A percentile compares a stretch with the other conserved stretches of the same genome.
Evolutionary conservation across 2,329 filamentous ascomycete genomes (phyloP).

Genomic region (Calonectria crousiana): DNA sequence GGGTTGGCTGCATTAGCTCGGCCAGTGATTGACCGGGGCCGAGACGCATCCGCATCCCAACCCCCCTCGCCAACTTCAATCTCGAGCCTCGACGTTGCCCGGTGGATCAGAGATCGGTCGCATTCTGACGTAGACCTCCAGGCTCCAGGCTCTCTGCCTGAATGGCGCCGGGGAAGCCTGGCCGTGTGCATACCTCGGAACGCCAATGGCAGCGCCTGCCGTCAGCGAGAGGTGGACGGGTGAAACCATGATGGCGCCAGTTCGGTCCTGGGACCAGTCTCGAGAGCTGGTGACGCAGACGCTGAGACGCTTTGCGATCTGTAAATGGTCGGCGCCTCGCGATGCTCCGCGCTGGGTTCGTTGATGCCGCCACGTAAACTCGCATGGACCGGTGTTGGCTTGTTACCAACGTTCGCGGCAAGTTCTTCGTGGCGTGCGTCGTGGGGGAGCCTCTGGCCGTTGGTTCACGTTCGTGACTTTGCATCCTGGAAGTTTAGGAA

Average conservation of each 20-base stretch:
- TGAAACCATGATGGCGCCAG: constrained; percentile 10
- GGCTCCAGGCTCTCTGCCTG: constrained; percentile 43
- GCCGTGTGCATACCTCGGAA: constrained; percentile 28
- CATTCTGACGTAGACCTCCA: constrained; percentile 35
- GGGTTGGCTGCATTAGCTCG: constrained; percentile 39
- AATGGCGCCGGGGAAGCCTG: constrained; percentile 39
- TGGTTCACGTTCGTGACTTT: constrained; percentile 22
- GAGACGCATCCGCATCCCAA: constrained; percentile 36
- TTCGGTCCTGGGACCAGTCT: background rate
- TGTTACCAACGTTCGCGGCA: constrained; percentile 4
- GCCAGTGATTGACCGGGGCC: constrained; percentile 38
- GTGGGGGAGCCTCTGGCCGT: background rate
- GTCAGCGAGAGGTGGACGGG: constrained; percentile 6
- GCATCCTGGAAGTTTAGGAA: background rate
- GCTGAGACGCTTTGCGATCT: background rate
- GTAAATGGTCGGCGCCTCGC: background rate
- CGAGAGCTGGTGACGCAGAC: background rate
- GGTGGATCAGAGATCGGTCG: constrained; percentile 33
- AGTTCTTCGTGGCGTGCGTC: background rate
- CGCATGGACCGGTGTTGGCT: background rate
- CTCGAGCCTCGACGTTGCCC: constrained; percentile 40
- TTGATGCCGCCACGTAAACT: constrained; percentile 1
- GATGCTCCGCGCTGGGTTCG: background rate
- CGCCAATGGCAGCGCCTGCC: constrained; percentile 34
- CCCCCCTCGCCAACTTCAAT: constrained; percentile 30